These are phyloP conservation scores for Microbotryum silenes-acaulis DNA, from an alignment of 1,284 basidiomycete species.

Conservation along the genomic window DNA sequence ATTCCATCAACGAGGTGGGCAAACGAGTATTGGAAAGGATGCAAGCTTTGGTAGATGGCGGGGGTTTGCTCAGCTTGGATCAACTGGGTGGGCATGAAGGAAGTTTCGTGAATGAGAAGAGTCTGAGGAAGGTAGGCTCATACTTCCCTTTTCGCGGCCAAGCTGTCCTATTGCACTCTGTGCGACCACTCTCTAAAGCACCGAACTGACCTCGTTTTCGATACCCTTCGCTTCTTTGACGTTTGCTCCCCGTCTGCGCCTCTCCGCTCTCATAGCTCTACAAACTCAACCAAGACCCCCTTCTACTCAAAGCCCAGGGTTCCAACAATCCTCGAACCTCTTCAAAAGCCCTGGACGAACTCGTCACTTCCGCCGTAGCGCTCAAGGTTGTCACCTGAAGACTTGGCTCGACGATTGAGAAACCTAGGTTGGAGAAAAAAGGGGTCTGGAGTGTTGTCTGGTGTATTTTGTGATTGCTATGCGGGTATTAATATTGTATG, in stretches of 20 bases:
- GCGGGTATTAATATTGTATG: too few relatives aligned
- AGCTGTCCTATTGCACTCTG: too few relatives aligned
- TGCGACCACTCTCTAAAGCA: background rate
- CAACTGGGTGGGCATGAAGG: conserved; percentile 23
- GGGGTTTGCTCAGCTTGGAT: conserved; percentile 43
- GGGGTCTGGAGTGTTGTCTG: too few relatives aligned
- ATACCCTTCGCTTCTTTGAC: background rate
- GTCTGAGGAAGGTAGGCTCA: conserved; percentile 56
- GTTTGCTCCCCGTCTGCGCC: background rate
- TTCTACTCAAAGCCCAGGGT: conserved; percentile 44
- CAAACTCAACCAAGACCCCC: conserved; percentile 58
- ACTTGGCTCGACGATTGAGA: too few relatives aligned
- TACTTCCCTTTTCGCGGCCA: background rate
- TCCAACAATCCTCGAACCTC: conserved; percentile 44
- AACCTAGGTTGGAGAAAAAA: too few relatives aligned
- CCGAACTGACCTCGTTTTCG: background rate
- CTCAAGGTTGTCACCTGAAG: conserved; percentile 60
- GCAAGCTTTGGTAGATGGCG: conserved; percentile 53
- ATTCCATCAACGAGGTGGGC: conserved; percentile 1
- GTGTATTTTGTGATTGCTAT: too few relatives aligned
- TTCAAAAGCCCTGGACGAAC: conserved; percentile 49
- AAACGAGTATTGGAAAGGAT: conserved; percentile 49
- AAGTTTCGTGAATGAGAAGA: conserved; percentile 43
- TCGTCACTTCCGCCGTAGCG: conserved; percentile 66
- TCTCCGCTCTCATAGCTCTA: conserved; percentile 52